Evolutionary conservation across 2,329 filamentous ascomycete genomes (phyloP).

Genomic region (Tolypocladium endophyticum): DNA sequence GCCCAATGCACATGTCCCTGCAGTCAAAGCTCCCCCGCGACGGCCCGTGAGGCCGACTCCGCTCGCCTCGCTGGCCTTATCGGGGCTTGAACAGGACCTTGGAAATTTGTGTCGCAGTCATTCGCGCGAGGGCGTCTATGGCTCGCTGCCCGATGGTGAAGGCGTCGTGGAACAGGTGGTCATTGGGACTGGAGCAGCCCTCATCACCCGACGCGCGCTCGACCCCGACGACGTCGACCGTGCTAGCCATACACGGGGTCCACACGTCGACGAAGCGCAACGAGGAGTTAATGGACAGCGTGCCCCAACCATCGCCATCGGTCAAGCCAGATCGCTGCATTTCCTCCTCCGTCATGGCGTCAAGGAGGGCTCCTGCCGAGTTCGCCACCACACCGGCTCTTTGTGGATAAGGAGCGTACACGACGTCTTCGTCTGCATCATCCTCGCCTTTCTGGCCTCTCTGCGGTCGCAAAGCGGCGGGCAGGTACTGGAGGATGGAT

Average conservation of each 20-base stretch:
- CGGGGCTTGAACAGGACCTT: slow-evolving; percentile 11
- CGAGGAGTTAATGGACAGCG: slow-evolving; percentile 15
- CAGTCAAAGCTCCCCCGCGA: neutral
- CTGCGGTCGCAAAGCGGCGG: slow-evolving; percentile 5
- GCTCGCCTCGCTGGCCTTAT: neutral
- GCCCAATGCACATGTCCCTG: neutral
- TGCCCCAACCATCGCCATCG: slow-evolving; percentile 34
- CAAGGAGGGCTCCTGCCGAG: slow-evolving; percentile 26
- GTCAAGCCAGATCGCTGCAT: slow-evolving; percentile 29
- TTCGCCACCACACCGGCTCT: slow-evolving; percentile 33
- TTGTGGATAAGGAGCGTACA: slow-evolving; percentile 21
- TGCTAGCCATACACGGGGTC: slow-evolving; percentile 28
- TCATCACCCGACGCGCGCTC: slow-evolving; percentile 3
- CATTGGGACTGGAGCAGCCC: slow-evolving; percentile 30
- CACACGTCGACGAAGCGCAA: slow-evolving; percentile 30
- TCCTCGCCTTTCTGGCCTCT: slow-evolving; percentile 2
- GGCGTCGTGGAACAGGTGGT: slow-evolving; percentile 41
- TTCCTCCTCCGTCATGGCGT: slow-evolving; percentile 36
- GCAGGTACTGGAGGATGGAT: slow-evolving; percentile 9
- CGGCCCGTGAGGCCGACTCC: neutral
- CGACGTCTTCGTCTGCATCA: slow-evolving; percentile 9
- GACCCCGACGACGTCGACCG: slow-evolving; percentile 6
- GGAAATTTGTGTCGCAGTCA: slow-evolving; percentile 9
- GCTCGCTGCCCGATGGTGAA: slow-evolving; percentile 32
- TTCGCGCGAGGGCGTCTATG: slow-evolving; percentile 8